These are phyloP conservation scores for Fennellomyces sp. DNA, from an alignment of 371 early-diverging fungal genomes.

Conservation along the genomic window DNA sequence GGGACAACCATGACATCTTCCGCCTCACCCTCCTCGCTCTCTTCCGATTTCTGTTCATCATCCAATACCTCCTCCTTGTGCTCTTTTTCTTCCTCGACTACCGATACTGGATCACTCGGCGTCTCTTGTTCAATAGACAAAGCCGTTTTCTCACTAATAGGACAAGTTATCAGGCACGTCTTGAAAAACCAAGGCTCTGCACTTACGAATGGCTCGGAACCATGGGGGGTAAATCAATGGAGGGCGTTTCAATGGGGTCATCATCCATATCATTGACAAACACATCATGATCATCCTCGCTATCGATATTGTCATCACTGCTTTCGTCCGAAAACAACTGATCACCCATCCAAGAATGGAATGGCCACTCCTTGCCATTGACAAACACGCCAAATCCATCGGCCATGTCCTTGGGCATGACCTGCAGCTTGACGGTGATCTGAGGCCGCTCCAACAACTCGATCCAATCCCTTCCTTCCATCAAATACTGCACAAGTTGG, in stretches of 20 bases:
- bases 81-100: slow-evolving; percentile 1
- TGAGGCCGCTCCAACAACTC: not conserved
- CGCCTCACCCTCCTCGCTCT: not conserved
- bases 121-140: no score
- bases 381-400: slow-evolving; percentile 17
- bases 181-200: no score
- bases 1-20: slow-evolving; percentile 19
- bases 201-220: no score
- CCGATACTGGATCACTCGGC: no score
- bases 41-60: not conserved
- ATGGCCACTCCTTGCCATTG: slow-evolving; percentile 40
- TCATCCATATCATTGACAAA: slow-evolving; percentile 43
- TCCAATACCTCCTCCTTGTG: not conserved
- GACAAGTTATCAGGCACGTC: no score
- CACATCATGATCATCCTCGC: slow-evolving; percentile 48
- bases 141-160: no score
- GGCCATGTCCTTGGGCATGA: not conserved
- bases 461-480: slow-evolving; percentile 7
- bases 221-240: not conserved
- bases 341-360: slow-evolving; percentile 14
- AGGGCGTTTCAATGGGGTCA: slow-evolving; percentile 15
- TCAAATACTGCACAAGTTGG: slow-evolving; percentile 24
- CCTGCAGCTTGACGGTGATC: not conserved
- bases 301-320: slow-evolving; percentile 18
- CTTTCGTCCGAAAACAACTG: not conserved